These are phyloP conservation scores for Myxozyma vanderwaltii DNA, from an alignment of 805 yeast species.

Conservation along the genomic window DNA sequence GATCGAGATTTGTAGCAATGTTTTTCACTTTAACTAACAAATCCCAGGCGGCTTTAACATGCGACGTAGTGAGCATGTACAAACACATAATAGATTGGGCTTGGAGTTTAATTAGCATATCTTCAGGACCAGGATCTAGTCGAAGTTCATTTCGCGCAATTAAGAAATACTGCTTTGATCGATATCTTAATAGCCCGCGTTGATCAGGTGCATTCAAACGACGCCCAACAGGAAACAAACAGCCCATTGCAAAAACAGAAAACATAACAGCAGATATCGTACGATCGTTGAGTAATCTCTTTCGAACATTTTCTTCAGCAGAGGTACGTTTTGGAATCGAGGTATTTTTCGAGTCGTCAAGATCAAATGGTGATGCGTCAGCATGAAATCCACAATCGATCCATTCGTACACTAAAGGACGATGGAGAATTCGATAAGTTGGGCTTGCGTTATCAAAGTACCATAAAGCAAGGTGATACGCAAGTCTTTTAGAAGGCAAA, in stretches of 20 bases:
- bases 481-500: conserved; percentile 22
- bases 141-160: conserved; percentile 25
- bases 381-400: conserved; percentile 27
- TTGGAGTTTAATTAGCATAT: conserved; percentile 18
- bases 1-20: conserved; percentile 19
- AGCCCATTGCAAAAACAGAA: conserved; percentile 26
- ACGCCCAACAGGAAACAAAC: conserved; percentile 21
- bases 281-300: conserved; percentile 14
- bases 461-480: conserved; percentile 18
- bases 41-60: conserved; percentile 29
- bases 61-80: conserved; percentile 20
- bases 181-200: conserved; percentile 9
- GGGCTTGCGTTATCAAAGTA: conserved; percentile 30
- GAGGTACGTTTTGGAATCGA: not conserved
- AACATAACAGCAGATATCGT: conserved; percentile 24
- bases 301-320: conserved; percentile 3
- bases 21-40: conserved; percentile 13
- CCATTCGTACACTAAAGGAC: conserved; percentile 28
- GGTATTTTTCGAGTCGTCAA: not conserved
- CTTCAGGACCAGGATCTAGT: conserved; percentile 3
- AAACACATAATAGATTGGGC: conserved; percentile 26
- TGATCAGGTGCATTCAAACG: not conserved
- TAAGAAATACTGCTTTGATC: conserved; percentile 14
- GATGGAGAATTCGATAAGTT: conserved; percentile 28
- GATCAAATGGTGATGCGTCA: conserved; percentile 11